A percentile compares a stretch with the other conserved stretches of the same genome.
Conservation (phyloP, 176 grass and related monocot genomes). For the Areca catechu region DNA sequence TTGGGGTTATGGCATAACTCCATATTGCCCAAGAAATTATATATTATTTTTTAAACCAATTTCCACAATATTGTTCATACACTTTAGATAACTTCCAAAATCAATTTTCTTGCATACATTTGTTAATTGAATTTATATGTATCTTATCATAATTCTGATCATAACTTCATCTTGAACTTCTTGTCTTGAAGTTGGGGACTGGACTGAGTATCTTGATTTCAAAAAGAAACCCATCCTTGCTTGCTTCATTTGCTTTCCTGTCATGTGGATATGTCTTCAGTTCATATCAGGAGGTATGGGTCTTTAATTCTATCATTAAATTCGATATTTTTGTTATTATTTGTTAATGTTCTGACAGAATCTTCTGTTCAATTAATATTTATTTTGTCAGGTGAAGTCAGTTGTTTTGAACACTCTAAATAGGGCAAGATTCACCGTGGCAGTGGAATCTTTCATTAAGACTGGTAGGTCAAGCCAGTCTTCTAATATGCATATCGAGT, state of each 20-base stretch:
- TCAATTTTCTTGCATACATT: neutral
- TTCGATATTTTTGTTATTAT: neutral
- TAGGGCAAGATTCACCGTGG: constrained; percentile 86
- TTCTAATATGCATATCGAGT: neutral
- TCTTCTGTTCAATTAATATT: neutral
- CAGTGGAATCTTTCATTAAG: constrained; percentile 97
- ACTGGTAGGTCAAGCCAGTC: constrained; percentile 44
- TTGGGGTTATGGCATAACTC: too few species aligned
- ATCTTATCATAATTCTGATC: neutral
- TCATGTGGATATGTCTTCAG: constrained; percentile 93
- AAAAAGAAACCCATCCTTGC: constrained; percentile 83
- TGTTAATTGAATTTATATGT: neutral
- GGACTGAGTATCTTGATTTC: constrained; percentile 92
- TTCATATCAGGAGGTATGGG: constrained; percentile 87
- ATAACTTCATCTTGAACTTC: too few species aligned
- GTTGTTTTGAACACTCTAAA: constrained; percentile 97
- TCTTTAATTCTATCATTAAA: constrained; percentile 6
- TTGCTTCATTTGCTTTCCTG: constrained; percentile 74
- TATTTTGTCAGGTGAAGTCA: constrained; percentile 75
- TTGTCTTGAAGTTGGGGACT: constrained; percentile 70
- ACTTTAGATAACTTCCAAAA: too few species aligned
- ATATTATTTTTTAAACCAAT: too few species aligned
- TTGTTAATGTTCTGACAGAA: neutral
- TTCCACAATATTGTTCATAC: too few species aligned
- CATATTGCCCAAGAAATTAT: too few species aligned